Percentiles rank a stretch among this genome's conserved stretches.
Conservation (phyloP, 345 rosid genomes). For the Brassica napus region DNA sequence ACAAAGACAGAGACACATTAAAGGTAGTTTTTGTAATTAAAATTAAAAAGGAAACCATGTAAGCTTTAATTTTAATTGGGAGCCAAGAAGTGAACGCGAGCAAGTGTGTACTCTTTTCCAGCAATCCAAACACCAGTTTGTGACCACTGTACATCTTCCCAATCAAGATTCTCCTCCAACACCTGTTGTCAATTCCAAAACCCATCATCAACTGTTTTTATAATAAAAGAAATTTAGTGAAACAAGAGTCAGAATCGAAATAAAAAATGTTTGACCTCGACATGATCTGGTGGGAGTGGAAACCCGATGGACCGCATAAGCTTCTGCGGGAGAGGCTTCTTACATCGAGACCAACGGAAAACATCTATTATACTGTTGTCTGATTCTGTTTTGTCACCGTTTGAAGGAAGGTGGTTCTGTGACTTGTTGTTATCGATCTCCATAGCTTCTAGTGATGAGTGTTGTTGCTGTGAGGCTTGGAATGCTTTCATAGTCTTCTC, state of each 20-base stretch:
- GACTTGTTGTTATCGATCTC: constrained; percentile 57
- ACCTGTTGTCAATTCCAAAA: constrained; percentile 49
- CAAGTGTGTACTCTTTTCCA: constrained; percentile 84
- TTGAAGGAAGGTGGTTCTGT: constrained; percentile 62
- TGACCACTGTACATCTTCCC: constrained; percentile 99
- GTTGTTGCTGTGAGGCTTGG: constrained; percentile 49
- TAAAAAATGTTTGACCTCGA: constrained; percentile 63
- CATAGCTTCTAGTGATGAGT: constrained; percentile 47
- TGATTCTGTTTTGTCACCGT: constrained; percentile 71
- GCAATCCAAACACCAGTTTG: constrained; percentile 97
- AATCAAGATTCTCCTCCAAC: constrained; percentile 82
- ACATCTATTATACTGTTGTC: constrained; percentile 68
- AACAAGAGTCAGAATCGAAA: constrained; percentile 14
- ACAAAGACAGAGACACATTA: background rate
- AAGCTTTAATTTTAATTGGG: constrained; percentile 38
- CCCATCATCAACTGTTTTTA: background rate
- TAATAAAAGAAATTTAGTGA: background rate
- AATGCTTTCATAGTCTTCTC: constrained; percentile 77
- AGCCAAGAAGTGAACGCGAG: constrained; percentile 91
- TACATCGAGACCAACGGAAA: constrained; percentile 94
- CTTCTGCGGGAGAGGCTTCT: constrained; percentile 88
- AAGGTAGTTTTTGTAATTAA: background rate
- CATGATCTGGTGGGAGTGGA: constrained; percentile 78
- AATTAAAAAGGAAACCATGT: background rate
- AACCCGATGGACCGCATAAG: constrained; percentile 84